These are phyloP conservation scores for Fusarium pseudoanthophilum DNA, from an alignment of 2,329 filamentous ascomycete genomes.

Conservation along the genomic window DNA sequence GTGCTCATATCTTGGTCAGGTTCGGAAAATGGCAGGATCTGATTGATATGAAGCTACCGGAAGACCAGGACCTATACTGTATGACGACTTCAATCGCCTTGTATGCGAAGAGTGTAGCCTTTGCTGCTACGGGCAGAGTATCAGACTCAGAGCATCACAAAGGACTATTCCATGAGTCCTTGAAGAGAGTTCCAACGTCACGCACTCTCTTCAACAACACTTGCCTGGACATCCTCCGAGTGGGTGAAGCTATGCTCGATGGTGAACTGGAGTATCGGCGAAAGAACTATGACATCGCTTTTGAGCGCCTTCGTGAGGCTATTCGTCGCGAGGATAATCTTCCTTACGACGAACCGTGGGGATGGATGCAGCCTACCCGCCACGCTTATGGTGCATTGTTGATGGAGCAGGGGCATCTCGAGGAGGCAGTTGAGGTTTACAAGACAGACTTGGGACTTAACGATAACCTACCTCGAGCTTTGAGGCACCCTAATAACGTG, in stretches of 20 bases:
- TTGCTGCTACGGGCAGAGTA: constrained; percentile 73
- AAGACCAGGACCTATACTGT: constrained; percentile 71
- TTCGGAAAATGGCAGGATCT: constrained; percentile 80
- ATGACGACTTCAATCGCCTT: constrained; percentile 56
- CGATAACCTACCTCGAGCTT: constrained; percentile 69
- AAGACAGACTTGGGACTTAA: constrained; percentile 69
- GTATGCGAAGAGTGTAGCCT: constrained; percentile 62
- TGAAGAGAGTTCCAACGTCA: constrained; percentile 60
- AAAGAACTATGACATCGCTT: constrained; percentile 67
- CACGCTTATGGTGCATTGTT: constrained; percentile 77
- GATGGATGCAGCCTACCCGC: constrained; percentile 80
- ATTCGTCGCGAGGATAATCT: constrained; percentile 70
- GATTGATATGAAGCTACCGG: constrained; percentile 64
- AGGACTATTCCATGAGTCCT: constrained; percentile 61
- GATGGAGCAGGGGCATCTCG: constrained; percentile 71
- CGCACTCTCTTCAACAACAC: constrained; percentile 62
- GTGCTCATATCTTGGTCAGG: constrained; percentile 75
- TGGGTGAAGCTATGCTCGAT: constrained; percentile 75
- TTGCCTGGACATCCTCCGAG: constrained; percentile 66
- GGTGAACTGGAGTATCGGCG: constrained; percentile 79
- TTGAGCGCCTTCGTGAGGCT: constrained; percentile 65
- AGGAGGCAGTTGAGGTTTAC: constrained; percentile 68
- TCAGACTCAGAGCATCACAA: constrained; percentile 62
- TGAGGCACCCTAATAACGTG: constrained; percentile 77
- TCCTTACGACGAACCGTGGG: constrained; percentile 80